Evolutionary conservation across 73 alveolate species (phyloP), one percentile per base, ranked within the genome.

Genomic region (Paramecium bursaria): DNA sequence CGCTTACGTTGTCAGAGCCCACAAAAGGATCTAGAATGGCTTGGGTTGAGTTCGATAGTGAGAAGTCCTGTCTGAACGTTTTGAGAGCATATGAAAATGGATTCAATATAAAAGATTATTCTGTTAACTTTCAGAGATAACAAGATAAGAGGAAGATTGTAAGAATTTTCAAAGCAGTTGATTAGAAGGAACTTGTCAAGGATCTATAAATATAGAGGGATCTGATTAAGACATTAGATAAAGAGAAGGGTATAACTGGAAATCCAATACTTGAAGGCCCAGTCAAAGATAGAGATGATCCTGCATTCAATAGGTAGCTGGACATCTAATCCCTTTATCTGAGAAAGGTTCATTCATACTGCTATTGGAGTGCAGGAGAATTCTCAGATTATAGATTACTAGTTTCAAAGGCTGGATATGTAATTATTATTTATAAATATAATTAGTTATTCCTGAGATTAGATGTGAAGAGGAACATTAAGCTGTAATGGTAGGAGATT

Each of bases 351-450:
- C 82, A 67, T 21, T 11, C 26, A 2, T 67, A 67, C 44, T 67
- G 60, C 27, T 67, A 67, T 67, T 39, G 60, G 60, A 67, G 60
- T 67, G 82, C 60, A 67, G 82, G 48, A 21, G 82, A 67, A 67
- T 67, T 67, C 46, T 33, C 60, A 1, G 82, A 67, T 21, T 67
- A 67, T 67, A 67, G 82, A 42, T 67, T 67, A 19, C 13, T 67
- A 4, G 82, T 67, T 0, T 67, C 82, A 30, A 67, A 67, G 44
- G 82, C 44, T 9, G 82, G 82, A 3, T 57, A 57, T 57, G 76
- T 57, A 57, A 11, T 48, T 27, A 4, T 1, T 23, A 3, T 57
- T 7, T n/a, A n/a, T 3, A 7, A 15, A 67, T 67, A 67, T 53
- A 53, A 67, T 42, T n/a, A n/a, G n/a, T n/a, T n/a, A n/a, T 67